Base-by-base conservation (phyloP, 1,284 basidiomycete genomes). In the Tetrapyrgos nigripes region DNA sequence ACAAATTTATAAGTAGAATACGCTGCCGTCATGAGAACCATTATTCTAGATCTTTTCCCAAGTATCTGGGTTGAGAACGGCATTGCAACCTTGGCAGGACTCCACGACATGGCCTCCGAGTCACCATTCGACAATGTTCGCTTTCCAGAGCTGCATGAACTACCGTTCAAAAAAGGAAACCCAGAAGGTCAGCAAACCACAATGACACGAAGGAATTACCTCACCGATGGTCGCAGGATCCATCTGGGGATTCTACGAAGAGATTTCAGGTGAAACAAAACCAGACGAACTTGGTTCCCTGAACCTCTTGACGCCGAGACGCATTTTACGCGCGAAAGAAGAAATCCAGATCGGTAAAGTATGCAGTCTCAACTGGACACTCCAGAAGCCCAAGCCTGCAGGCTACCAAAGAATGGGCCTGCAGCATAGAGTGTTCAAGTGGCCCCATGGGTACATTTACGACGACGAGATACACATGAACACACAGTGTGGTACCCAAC, bases 401-500 rank as follows among this genome's bases (percentile, higher is more conserved):
- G 48, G 48, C 17, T 50, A 29, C 17, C 11, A 28, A 10, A 28
- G 48, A 50, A 19, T 50, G 48, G 48, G 27, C 26, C 27, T 50
- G 27, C 2, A 29, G 13, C 48, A 50, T 21, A 50, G 48, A 50
- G 48, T 50, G n/a, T 50, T 50, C 48, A 28, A 29, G 14, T 29
- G 27, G 24, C 24, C 48, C 14, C 27, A 31, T n/a, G n/a, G 27
- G 19, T 21, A 29, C 48, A 27, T 31, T 31, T 50, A 13, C 11
- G 48, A 50, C 19, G 48, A 50, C 26, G 48, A 50, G 21, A 50
- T 50, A n/a, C 48, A 50, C 10, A 50, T 50, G 48, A 50, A 50
- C 17, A 50, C 48, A 10, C 48, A 50, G 31, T 50, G 48, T n/a
- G 48, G 48, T n/a, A 29, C 48, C 26, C 48, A 50, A 21, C 31